Evolutionary conservation across 1,139 yeast genomes (phyloP), one percentile per base, ranked within the genome.

Genomic region (Yamadazyma friedrichii): DNA sequence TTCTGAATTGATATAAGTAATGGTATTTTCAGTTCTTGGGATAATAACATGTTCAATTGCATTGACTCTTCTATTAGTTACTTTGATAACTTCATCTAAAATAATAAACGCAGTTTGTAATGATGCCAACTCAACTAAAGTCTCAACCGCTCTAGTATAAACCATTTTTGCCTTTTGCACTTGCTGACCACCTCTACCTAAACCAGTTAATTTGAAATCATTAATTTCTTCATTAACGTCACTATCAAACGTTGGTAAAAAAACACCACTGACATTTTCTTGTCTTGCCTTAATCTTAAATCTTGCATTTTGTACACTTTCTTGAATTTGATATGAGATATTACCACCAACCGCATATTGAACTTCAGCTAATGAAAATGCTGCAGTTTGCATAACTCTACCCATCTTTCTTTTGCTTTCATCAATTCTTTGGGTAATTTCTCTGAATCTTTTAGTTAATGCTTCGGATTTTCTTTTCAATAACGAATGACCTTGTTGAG

Each of bases 101-200:
- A 93, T 91, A 47, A 93, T 88, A 62, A 93, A 93, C 4, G 98
- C 98, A 3, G 98, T 93, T 64, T 87, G 94, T 57, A 93, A 74
- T 9, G 97, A 88, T 0, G 98, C 98, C 55, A 93, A 76, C 61
- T 89, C 97, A 37, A 93, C 97, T 52, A 93, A 76, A 0, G 98
- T 89, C 64, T 93, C 98, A 15, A 93, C 98, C 8, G 97, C 96
- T 58, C 85, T 88, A 28, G 96, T 83, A 64, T 93, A 93, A 31
- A 93, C 96, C 53, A 79, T 78, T 63, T 91, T 89, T 42, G 98
- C 98, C 64, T 84, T 86, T 64, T 88, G 96, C 41, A 93, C 95
- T 64, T 93, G 98, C 64, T 93, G 98, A 48, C 98, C 98, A 65
- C 98, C 98, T 61, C 98, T 80, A 40, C 98, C 98, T 54, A 93